A percentile compares a stretch with the other conserved stretches of the same genome.
phyloP scores from a whole-genome alignment of 257 asterid genomes.

The Cordia subcordata region DNA sequence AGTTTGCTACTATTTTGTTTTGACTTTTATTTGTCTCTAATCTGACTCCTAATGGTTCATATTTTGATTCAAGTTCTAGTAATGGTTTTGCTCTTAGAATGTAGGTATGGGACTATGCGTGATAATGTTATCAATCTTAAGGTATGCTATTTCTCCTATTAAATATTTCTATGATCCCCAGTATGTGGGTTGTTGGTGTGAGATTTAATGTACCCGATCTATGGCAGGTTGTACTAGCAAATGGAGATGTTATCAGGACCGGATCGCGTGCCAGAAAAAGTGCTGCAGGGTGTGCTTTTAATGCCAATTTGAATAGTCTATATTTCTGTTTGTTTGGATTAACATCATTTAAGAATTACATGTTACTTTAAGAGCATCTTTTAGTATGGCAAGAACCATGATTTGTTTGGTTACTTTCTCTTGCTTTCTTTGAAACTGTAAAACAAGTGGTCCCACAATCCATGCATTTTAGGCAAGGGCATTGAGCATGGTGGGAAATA shows the following conservation, averaged over 20 bases:
- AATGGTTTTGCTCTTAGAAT: conserved; percentile 47
- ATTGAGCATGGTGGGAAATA: no score
- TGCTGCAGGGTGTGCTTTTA: conserved; percentile 80
- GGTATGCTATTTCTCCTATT: conserved; percentile 43
- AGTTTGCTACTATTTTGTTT: no score
- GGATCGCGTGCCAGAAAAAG: conserved; percentile 98
- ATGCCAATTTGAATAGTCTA: conserved; percentile 1
- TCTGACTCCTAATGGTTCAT: background rate
- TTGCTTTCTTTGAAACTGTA: no score
- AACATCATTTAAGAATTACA: background rate
- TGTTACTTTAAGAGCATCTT: no score
- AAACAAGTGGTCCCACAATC: no score
- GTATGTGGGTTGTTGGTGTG: conserved; percentile 3
- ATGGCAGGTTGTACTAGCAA: conserved; percentile 75
- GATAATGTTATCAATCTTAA: conserved; percentile 93
- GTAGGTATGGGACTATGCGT: conserved; percentile 99
- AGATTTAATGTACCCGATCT: conserved; percentile 19
- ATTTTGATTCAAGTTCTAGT: conserved; percentile 18
- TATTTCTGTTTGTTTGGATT: conserved; percentile 5
- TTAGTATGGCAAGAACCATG: no score
- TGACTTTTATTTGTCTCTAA: no score
- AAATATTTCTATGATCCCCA: conserved; percentile 12
- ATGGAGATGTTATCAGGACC: conserved; percentile 87
- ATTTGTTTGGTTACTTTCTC: no score
- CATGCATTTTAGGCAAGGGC: no score